A percentile compares a stretch with the other conserved stretches of the same genome.
Conservation (phyloP, 2,329 filamentous ascomycete genomes). For the Bipolaris oryzae region DNA sequence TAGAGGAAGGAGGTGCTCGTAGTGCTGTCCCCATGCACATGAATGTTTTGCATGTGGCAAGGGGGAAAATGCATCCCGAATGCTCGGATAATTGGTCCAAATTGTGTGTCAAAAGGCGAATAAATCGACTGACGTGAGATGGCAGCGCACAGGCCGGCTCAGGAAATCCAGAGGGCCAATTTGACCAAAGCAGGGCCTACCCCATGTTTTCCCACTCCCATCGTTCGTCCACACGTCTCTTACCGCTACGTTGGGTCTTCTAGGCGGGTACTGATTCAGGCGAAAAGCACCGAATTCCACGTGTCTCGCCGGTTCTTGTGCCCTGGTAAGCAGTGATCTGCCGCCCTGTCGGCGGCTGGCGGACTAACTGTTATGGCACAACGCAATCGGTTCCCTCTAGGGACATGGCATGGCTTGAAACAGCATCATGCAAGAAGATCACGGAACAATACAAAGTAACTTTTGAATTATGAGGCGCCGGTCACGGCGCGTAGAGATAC, state of each 20-base stretch:
- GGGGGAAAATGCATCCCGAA: not conserved
- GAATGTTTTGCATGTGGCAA: too few species aligned
- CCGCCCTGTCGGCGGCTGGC: not conserved
- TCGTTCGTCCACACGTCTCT: constrained; percentile 13
- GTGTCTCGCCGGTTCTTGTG: constrained; percentile 4
- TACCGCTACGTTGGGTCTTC: constrained; percentile 26
- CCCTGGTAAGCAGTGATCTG: constrained; percentile 12
- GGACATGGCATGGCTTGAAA: too few species aligned
- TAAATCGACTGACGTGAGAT: not conserved
- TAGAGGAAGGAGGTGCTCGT: not conserved
- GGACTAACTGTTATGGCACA: not conserved
- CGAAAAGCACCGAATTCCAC: constrained; percentile 17
- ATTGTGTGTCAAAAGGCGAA: not conserved
- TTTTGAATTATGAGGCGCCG: not conserved
- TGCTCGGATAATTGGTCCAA: not conserved
- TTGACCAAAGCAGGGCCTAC: constrained; percentile 1
- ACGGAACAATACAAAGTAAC: not conserved
- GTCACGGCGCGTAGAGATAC: not conserved
- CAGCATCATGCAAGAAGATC: not conserved
- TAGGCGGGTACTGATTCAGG: constrained; percentile 27
- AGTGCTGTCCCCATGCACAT: not conserved
- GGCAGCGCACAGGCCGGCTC: constrained; percentile 11
- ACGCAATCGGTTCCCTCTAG: too few species aligned
- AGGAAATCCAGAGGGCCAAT: constrained; percentile 8
- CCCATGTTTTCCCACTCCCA: constrained; percentile 5